A percentile compares a stretch with the other conserved stretches of the same genome.
Evolutionary conservation across 805 yeast genomes (phyloP).

Genomic region (Kazachstania africana): DNA sequence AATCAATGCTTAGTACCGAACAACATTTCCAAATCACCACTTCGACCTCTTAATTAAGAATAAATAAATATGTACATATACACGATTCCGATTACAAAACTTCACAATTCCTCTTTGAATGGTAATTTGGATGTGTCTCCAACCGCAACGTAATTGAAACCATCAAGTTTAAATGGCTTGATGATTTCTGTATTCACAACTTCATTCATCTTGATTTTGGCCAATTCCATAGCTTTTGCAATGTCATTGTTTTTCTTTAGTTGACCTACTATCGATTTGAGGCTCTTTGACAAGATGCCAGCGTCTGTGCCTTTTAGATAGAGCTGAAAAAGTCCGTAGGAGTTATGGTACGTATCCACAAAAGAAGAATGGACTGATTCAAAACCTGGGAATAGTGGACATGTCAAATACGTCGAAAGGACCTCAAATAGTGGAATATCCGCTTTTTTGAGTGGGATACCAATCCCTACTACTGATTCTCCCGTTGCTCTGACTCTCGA

Average conservation of each 20-base stretch:
- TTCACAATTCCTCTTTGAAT: slow-evolving; percentile 80
- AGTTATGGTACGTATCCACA: slow-evolving; percentile 62
- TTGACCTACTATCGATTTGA: slow-evolving; percentile 44
- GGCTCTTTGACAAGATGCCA: slow-evolving; percentile 44
- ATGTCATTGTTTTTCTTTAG: slow-evolving; percentile 43
- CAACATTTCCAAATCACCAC: too few relatives aligned
- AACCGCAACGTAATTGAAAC: slow-evolving; percentile 76
- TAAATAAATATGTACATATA: too few relatives aligned
- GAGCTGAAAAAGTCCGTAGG: slow-evolving; percentile 65
- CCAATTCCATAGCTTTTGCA: slow-evolving; percentile 47
- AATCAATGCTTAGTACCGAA: too few relatives aligned
- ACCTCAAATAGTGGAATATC: slow-evolving; percentile 59
- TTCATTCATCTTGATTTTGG: slow-evolving; percentile 34
- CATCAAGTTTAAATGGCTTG: slow-evolving; percentile 37
- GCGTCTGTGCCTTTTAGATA: slow-evolving; percentile 51
- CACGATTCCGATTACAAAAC: too few relatives aligned
- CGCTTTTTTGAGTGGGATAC: slow-evolving; percentile 58
- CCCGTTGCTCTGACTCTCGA: slow-evolving; percentile 57
- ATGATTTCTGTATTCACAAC: slow-evolving; percentile 18
- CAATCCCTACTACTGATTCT: slow-evolving; percentile 64
- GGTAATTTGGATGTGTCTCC: slow-evolving; percentile 86
- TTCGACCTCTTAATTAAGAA: too few relatives aligned
- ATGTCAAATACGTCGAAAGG: slow-evolving; percentile 52
- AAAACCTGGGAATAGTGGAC: slow-evolving; percentile 45
- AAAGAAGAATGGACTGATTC: slow-evolving; percentile 42